phyloP scores from a whole-genome alignment of 768 basidiomycete species.

The Lentinus tigrinus region DNA sequence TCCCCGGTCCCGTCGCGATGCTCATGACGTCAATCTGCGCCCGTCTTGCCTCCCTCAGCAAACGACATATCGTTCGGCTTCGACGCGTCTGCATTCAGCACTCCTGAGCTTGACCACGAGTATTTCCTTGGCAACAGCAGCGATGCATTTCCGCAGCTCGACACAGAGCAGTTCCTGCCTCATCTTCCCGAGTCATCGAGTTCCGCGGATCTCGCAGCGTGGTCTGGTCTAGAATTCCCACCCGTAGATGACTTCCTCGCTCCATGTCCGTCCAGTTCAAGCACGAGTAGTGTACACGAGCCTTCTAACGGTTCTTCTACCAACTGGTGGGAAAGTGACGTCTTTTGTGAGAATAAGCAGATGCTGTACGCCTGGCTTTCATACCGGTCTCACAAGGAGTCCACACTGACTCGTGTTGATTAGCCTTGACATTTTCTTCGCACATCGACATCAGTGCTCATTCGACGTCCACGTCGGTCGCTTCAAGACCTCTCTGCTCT shows the following conservation, averaged over 20 bases:
- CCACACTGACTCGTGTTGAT: not conserved
- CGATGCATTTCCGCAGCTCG: not conserved
- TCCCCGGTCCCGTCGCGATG: not conserved
- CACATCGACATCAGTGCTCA: conserved; percentile 57
- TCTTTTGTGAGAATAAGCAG: conserved; percentile 36
- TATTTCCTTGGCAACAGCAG: not conserved
- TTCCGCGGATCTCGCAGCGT: not conserved
- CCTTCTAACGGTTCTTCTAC: conserved; percentile 5
- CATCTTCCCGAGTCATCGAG: not conserved
- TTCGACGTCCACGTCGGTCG: conserved; percentile 50
- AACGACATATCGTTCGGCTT: not conserved
- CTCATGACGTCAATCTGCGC: not conserved
- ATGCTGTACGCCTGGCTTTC: conserved; percentile 34
- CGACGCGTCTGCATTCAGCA: conserved; percentile 6
- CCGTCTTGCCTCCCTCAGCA: conserved; percentile 2
- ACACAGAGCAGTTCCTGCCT: not conserved
- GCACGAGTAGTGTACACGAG: conserved; percentile 8
- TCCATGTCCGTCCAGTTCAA: conserved; percentile 10
- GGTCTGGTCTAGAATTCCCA: conserved; percentile 4
- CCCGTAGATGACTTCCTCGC: conserved; percentile 14
- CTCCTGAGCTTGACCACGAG: conserved; percentile 8
- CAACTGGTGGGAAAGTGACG: conserved; percentile 26
- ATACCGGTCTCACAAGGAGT: conserved; percentile 9
- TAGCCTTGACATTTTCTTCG: conserved; percentile 52
- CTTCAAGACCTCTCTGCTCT: conserved; percentile 37